phyloP scores from a whole-genome alignment of 1,139 yeast genomes.

The Geotrichum citri-aurantii region DNA sequence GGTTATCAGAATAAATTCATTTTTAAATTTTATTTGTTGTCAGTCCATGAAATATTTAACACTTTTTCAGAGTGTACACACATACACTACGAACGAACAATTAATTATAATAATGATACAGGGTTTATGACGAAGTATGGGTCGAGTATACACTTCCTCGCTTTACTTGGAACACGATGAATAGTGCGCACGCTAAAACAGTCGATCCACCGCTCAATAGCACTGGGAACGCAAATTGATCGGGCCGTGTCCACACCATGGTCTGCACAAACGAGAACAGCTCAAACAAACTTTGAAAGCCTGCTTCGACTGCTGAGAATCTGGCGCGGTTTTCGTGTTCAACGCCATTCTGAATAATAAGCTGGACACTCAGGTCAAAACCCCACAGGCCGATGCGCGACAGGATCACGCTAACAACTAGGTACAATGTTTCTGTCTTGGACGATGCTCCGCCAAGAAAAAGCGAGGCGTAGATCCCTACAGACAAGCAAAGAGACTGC shows the following conservation, averaged over 20 bases:
- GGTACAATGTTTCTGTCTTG: not conserved
- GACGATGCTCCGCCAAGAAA: slow-evolving; percentile 17
- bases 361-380: slow-evolving; percentile 36
- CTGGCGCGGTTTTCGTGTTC: slow-evolving; percentile 31
- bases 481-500: slow-evolving; percentile 24
- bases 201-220: slow-evolving; percentile 28
- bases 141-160: not conserved
- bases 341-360: slow-evolving; percentile 34
- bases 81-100: not conserved
- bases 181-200: slow-evolving; percentile 24
- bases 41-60: no score
- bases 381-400: slow-evolving; percentile 41
- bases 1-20: not conserved
- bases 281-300: slow-evolving; percentile 35
- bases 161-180: not conserved
- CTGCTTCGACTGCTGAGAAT: slow-evolving; percentile 37
- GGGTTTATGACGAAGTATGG: no score
- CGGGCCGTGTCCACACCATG: slow-evolving; percentile 33
- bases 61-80: no score
- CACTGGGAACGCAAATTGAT: slow-evolving; percentile 32
- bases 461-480: slow-evolving; percentile 16
- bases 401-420: slow-evolving; percentile 31
- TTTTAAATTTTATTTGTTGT: no score
- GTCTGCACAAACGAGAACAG: slow-evolving; percentile 33
- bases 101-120: not conserved